Percentiles rank a stretch among this genome's conserved stretches.
Conservation (phyloP, 371 early-diverging fungal genomes). For the Mucor ambiguus region DNA sequence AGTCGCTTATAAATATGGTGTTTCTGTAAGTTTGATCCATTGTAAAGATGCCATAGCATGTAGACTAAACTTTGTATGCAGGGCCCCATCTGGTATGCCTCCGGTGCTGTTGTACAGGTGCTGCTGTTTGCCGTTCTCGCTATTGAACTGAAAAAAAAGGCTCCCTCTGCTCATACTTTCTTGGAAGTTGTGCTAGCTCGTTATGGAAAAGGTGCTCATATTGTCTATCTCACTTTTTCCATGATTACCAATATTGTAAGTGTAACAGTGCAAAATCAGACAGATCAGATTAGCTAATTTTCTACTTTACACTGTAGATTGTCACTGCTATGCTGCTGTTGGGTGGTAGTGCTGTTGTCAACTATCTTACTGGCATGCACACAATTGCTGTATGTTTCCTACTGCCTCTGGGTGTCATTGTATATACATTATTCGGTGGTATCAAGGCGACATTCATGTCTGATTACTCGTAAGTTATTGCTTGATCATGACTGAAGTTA, state of each 20-base stretch:
- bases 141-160: constrained; percentile 68
- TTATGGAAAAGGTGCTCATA: constrained; percentile 63
- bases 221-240: constrained; percentile 61
- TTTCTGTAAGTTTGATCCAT: constrained; percentile 42
- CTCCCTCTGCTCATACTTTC: constrained; percentile 73
- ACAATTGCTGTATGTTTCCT: constrained; percentile 67
- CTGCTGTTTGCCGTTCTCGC: constrained; percentile 71
- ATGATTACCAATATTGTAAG: constrained; percentile 55
- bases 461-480: constrained; percentile 54
- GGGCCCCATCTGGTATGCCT: constrained; percentile 64
- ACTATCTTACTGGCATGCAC: constrained; percentile 69
- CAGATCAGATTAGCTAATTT: background rate
- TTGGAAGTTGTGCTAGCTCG: constrained; percentile 68
- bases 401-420: constrained; percentile 68
- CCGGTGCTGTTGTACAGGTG: constrained; percentile 72
- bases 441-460: constrained; percentile 75
- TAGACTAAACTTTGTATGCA: background rate
- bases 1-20: constrained; percentile 71
- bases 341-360: constrained; percentile 71
- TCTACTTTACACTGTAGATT: constrained; percentile 30
- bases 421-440: constrained; percentile 70
- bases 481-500: background rate
- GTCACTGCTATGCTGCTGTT: constrained; percentile 73
- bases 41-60: background rate
- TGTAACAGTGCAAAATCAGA: background rate